Evolutionary conservation across 306 rosid species (phyloP), one percentile per base, ranked within the genome.

Genomic region (Casuarina cunninghamiana): DNA sequence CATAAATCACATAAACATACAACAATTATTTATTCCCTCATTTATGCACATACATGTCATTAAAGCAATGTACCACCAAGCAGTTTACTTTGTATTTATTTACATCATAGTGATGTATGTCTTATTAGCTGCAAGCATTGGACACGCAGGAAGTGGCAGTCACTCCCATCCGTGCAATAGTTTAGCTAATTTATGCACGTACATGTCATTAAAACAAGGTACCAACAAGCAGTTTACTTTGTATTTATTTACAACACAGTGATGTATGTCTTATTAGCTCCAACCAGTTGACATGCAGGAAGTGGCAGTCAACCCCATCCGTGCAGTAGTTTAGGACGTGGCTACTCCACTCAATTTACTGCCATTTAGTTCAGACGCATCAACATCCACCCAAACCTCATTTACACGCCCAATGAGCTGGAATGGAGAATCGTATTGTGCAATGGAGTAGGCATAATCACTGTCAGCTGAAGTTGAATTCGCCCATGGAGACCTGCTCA

Each of bases 301-400:
- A 35, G 37, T 10, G 17, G 57, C 43, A 35, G 75, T 21, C 35
- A 72, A 5, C 38, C 19, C 74, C 43, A 37, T 46, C 55, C 1
- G 10, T 21, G 73, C 9, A 10, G 60, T 69, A 39, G 43, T 61
- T 87, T 85, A 89, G 75, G 80, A 88, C 2, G 87, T 26, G 41
- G 92, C 89, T 74, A 71, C 74, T 46, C 5, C 80, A 76, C 69
- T 66, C 11, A 45, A 61, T 8, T 78, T 45, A 65, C 88, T 84
- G 3, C 80, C 94, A 45, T 79, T 79, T 1, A 87, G 57, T 3
- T 83, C 77, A 48, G 89, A 82, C 12, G 89, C 85, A 76, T 79
- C 69, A 50, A 91, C 17, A 26, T 88, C 97, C 11, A 87, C 93
- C 98, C 97, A 91, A 71, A 93, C 91, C 83, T 91, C 96, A 72